Conservation (phyloP, 108 stramenopile species). For the Fistulifera pelliculosa region DNA sequence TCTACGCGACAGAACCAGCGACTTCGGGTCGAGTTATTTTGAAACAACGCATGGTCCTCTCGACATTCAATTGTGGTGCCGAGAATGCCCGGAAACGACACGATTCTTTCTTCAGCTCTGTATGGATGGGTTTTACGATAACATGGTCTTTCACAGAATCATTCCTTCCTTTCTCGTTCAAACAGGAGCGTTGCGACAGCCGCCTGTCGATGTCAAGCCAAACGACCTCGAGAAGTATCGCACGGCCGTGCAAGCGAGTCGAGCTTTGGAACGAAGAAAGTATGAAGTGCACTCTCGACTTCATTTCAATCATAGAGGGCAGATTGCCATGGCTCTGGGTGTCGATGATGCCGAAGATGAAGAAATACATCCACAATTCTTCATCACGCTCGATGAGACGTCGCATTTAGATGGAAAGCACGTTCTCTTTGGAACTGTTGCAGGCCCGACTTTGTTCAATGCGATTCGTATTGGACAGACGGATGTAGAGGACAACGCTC, state of each 20-base stretch:
- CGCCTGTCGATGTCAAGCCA: neutral
- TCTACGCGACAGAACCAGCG: slow-evolving; percentile 92
- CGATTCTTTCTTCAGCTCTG: slow-evolving; percentile 87
- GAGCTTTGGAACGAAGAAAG: slow-evolving; percentile 46
- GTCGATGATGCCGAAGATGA: slow-evolving; percentile 27
- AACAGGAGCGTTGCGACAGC: slow-evolving; percentile 51
- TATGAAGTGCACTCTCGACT: slow-evolving; percentile 84
- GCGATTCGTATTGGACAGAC: slow-evolving; percentile 80
- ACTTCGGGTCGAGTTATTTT: slow-evolving; percentile 76
- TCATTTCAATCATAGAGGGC: slow-evolving; percentile 89
- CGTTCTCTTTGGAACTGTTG: slow-evolving; percentile 84
- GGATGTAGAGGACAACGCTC: slow-evolving; percentile 35
- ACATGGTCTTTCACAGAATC: slow-evolving; percentile 75
- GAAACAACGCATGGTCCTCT: slow-evolving; percentile 89
- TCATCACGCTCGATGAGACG: slow-evolving; percentile 88
- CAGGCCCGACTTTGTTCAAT: slow-evolving; percentile 92
- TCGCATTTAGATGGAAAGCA: slow-evolving; percentile 85
- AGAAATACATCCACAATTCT: slow-evolving; percentile 88
- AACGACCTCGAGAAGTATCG: slow-evolving; percentile 23
- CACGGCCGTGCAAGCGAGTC: slow-evolving; percentile 14
- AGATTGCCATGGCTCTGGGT: slow-evolving; percentile 86
- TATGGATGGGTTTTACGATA: slow-evolving; percentile 79
- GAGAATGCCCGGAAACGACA: slow-evolving; percentile 85
- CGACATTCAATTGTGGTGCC: slow-evolving; percentile 85
- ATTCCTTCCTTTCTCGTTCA: slow-evolving; percentile 87